Base-by-base conservation (phyloP, 345 rosid species). In the Eucalyptus globulus region DNA sequence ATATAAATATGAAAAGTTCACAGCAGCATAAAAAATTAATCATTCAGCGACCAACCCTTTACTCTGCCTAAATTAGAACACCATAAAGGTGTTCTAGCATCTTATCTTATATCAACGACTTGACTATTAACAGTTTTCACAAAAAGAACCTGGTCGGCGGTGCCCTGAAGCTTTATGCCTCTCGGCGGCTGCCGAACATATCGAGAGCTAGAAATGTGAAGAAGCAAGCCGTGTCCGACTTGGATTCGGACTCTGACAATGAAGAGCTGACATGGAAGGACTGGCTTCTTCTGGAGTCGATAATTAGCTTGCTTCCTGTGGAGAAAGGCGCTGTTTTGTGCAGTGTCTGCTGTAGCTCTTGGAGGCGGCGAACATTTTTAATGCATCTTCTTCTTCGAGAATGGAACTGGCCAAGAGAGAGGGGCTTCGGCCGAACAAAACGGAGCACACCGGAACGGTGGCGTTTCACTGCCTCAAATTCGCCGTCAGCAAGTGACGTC, bases 301-400 rank as follows among this genome's bases (percentile, higher is more conserved):
- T 97, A 50, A 94, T 96, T 50, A 96, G 97, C 92, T 93, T 97
- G 88, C 97, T 97, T 67, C 99, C 99, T 3, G 91, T 94, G 31
- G 99, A 98, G 56, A 97, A 93, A 92, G 96, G 94, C 6, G 91
- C 97, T 27, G 96, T 94, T 87, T 94, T 99, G 17, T 95, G 98
- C 88, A 91, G 96, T 87, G 97, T 97, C 94, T 95, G 86, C 96
- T 47, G 13, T 47, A 47, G 49, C 49, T 47, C 49, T 47, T 47
- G 49, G 1, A 47, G 49, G 49, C 12, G 49, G 49, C 49, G 49
- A 47, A 47, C 49, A 47, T 47, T 1, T 1, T 47, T 1, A 47
- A 47, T 11, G 49, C 49, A 47, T 47, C 49, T 47, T 47, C 43
- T 43, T 43, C 49, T 47, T 47, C 49, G 12, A 47, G 49, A 1